Percentiles rank a stretch among this genome's conserved stretches.
phyloP scores from a whole-genome alignment of 129 eudicot genomes.

The Tanacetum coccineum region DNA sequence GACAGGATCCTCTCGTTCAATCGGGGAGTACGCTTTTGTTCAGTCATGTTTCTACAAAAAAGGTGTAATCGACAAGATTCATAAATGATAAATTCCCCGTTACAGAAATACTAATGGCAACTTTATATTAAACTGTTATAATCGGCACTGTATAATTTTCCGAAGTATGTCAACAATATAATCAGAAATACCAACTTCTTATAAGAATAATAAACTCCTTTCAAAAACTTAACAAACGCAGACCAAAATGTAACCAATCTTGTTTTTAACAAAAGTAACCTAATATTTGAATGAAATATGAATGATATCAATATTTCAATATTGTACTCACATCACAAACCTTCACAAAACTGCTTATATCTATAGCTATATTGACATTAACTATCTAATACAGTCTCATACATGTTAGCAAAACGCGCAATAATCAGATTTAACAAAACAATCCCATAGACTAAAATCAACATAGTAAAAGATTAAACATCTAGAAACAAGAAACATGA shows the following conservation, averaged over 20 bases:
- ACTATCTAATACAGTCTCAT: no score
- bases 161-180: no score
- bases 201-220: constrained; percentile 1
- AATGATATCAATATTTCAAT: background rate
- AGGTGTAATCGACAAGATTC: background rate
- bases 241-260: background rate
- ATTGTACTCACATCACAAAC: no score
- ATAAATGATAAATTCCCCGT: background rate
- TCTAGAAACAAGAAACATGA: background rate
- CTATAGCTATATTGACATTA: no score
- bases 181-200: background rate
- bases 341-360: no score
- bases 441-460: background rate
- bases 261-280: background rate
- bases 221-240: constrained; percentile 2
- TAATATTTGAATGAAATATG: background rate
- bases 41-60: constrained; percentile 30
- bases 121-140: background rate
- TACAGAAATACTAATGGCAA: background rate
- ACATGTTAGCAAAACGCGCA: no score
- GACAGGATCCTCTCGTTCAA: constrained; percentile 58
- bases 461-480: constrained; percentile 13
- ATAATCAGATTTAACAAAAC: no score
- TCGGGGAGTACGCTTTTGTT: constrained; percentile 36
- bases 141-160: background rate